A percentile compares a stretch with the other conserved stretches of the same genome.
phyloP scores from a whole-genome alignment of 371 early-diverging fungal species.

The Blyttiomyces sp. region DNA sequence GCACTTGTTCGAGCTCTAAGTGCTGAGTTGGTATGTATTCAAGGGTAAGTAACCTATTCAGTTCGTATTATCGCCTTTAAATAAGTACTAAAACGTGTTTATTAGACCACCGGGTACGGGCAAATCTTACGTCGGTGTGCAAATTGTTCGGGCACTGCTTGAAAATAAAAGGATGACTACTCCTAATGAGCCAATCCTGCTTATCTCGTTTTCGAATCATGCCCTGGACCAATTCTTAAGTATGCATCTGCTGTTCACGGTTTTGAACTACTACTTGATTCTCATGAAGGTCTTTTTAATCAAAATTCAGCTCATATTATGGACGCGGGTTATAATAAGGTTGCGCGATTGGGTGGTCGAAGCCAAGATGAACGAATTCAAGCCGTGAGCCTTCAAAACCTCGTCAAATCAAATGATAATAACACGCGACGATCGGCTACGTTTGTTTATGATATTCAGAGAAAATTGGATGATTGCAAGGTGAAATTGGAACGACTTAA shows the following conservation, averaged over 20 bases:
- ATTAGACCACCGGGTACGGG: constrained; percentile 72
- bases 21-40: constrained; percentile 20
- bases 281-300: constrained; percentile 51
- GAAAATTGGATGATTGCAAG: constrained; percentile 32
- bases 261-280: background rate
- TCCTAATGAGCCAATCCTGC: constrained; percentile 52
- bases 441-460: constrained; percentile 17
- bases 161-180: constrained; percentile 36
- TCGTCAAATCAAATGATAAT: background rate
- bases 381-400: constrained; percentile 7
- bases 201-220: constrained; percentile 71
- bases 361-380: constrained; percentile 51
- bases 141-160: constrained; percentile 54
- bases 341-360: constrained; percentile 64
- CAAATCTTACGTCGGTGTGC: constrained; percentile 67
- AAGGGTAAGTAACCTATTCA: constrained; percentile 8
- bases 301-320: no score
- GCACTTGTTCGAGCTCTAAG: constrained; percentile 18
- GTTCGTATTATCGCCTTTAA: constrained; percentile 38
- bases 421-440: background rate
- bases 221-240: constrained; percentile 67
- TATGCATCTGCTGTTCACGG: background rate
- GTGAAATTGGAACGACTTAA: constrained; percentile 23
- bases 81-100: constrained; percentile 20
- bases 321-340: constrained; percentile 25